A percentile compares a stretch with the other conserved stretches of the same genome.
phyloP scores from a whole-genome alignment of 139 green algal genomes.

The Astrephomene gubernaculifera region DNA sequence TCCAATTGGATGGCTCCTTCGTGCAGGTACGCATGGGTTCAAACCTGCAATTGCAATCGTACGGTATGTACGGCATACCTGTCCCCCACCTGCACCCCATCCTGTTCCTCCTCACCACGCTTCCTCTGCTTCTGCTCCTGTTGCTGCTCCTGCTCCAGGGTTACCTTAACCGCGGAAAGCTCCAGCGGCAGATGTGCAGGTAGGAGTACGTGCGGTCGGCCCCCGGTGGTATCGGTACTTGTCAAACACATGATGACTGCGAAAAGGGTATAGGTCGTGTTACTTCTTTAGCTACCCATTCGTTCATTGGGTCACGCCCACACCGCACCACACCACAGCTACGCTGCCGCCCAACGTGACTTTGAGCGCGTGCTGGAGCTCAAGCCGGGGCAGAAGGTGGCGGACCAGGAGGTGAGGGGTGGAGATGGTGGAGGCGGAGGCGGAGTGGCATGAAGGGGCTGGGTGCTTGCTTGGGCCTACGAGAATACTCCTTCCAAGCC shows the following conservation, averaged over 20 bases:
- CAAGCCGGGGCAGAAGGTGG: slow-evolving; percentile 61
- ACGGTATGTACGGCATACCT: background rate
- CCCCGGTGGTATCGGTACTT: too few species aligned
- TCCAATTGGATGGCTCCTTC: slow-evolving; percentile 53
- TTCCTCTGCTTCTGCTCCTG: background rate
- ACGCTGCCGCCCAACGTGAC: slow-evolving; percentile 57
- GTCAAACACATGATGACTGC: too few species aligned
- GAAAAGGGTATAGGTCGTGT: background rate
- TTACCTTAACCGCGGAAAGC: slow-evolving; percentile 65
- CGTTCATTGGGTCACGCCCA: too few species aligned
- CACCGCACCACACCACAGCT: slow-evolving; percentile 30
- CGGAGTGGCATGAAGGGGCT: background rate
- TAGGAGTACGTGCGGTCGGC: slow-evolving; percentile 13
- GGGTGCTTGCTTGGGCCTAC: too few species aligned
- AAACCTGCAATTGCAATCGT: background rate
- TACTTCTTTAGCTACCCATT: background rate
- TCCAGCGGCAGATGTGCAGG: slow-evolving; percentile 64
- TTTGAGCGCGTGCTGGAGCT: slow-evolving; percentile 65
- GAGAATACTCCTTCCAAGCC: too few species aligned
- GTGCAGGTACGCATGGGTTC: slow-evolving; percentile 7
- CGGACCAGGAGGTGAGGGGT: slow-evolving; percentile 58
- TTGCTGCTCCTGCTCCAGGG: slow-evolving; percentile 43
- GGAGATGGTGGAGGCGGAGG: background rate
- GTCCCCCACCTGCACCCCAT: too few species aligned
- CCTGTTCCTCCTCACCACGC: too few species aligned